Conservation (phyloP, 306 rosid species). For the Trifolium repens region DNA sequence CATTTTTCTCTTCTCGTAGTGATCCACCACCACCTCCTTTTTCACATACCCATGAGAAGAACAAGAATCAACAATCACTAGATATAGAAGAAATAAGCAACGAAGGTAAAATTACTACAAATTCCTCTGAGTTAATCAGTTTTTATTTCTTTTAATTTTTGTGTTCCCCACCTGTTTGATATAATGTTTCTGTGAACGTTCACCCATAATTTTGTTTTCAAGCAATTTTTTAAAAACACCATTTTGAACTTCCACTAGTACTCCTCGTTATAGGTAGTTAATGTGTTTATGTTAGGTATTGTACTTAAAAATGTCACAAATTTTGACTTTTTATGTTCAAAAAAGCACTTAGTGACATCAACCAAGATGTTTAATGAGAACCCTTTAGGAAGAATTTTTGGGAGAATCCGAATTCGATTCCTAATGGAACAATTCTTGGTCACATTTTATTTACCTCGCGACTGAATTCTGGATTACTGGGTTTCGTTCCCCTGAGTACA, state of each 20-base stretch:
- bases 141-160: background rate
- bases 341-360: too few species aligned
- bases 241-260: background rate
- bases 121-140: background rate
- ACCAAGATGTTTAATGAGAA: too few species aligned
- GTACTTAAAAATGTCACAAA: too few species aligned
- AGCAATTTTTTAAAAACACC: background rate
- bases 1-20: slow-evolving; percentile 37
- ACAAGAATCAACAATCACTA: slow-evolving; percentile 29
- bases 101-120: slow-evolving; percentile 37
- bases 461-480: too few species aligned
- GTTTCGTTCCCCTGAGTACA: too few species aligned
- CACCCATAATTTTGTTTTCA: background rate
- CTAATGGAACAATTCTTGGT: too few species aligned
- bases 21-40: slow-evolving; percentile 6
- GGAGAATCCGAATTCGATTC: too few species aligned
- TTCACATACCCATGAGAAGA: background rate
- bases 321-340: too few species aligned
- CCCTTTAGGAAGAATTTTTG: too few species aligned
- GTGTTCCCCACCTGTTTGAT: slow-evolving; percentile 44
- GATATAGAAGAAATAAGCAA: slow-evolving; percentile 40
- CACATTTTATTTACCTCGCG: too few species aligned
- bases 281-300: too few species aligned
- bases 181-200: slow-evolving; percentile 30
- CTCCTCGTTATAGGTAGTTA: too few species aligned